Conservation (phyloP, 2,329 filamentous ascomycete genomes). For the Westerdykella sp. region DNA sequence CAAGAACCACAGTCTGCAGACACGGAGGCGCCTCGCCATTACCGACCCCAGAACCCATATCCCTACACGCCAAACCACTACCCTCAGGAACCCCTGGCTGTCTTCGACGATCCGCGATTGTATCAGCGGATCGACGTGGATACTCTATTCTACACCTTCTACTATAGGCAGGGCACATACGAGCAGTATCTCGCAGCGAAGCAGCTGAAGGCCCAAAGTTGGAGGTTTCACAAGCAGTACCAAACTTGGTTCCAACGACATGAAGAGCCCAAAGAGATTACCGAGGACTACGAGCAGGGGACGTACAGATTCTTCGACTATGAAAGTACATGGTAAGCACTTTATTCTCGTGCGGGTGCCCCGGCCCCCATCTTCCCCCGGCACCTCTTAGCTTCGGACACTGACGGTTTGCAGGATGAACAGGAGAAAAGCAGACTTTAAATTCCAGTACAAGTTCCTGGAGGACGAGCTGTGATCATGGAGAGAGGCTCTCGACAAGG, state of each 20-base stretch:
- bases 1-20: conserved; percentile 71
- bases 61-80: conserved; percentile 72
- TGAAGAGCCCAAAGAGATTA: conserved; percentile 97
- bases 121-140: conserved; percentile 91
- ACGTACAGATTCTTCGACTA: conserved; percentile 99
- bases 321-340: conserved; percentile 83
- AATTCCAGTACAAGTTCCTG: conserved; percentile 95
- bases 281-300: conserved; percentile 96
- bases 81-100: conserved; percentile 82
- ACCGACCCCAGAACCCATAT: conserved; percentile 76
- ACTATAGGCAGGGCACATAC: conserved; percentile 94
- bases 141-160: conserved; percentile 97
- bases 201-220: conserved; percentile 96
- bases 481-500: not conserved
- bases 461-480: conserved; percentile 71
- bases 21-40: conserved; percentile 73
- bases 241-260: conserved; percentile 98
- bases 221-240: conserved; percentile 99
- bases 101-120: conserved; percentile 84
- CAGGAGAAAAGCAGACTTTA: conserved; percentile 93
- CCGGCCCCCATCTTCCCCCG: conserved; percentile 4
- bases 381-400: not conserved
- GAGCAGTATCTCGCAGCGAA: conserved; percentile 95
- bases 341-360: conserved; percentile 4
- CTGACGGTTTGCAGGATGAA: conserved; percentile 74